These are phyloP conservation scores for Inga leiocalycina DNA, from an alignment of 306 rosid species.

Conservation along the genomic window DNA sequence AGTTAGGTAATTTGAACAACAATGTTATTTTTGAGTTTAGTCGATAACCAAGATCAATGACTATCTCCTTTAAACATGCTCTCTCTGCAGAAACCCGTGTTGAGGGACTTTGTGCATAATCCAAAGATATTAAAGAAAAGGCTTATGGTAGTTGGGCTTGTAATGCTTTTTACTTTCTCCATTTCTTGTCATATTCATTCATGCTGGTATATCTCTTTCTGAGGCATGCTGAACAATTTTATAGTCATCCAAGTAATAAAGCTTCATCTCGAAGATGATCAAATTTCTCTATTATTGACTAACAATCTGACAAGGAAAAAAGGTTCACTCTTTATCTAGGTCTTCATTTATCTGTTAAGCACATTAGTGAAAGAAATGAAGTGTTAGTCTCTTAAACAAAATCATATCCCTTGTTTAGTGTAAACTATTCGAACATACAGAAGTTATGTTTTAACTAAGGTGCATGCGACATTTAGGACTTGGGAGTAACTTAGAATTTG, in stretches of 20 bases:
- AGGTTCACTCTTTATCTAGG: background rate
- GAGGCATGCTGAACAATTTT: conserved; percentile 93
- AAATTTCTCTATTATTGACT: conserved; percentile 60
- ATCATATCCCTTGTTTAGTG: background rate
- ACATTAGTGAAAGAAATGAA: background rate
- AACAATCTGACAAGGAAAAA: background rate
- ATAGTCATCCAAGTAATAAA: conserved; percentile 85
- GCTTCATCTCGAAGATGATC: conserved; percentile 96
- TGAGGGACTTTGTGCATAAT: conserved; percentile 73
- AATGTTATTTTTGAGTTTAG: background rate
- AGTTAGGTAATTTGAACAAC: conserved; percentile 2
- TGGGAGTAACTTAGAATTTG: too few species aligned
- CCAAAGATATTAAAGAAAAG: conserved; percentile 67
- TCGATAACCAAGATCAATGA: background rate
- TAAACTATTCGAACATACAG: too few species aligned
- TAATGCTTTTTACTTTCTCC: conserved; percentile 90
- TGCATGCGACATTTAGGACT: too few species aligned
- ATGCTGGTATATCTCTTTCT: conserved; percentile 93
- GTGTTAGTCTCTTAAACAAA: background rate
- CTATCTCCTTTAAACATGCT: conserved; percentile 29
- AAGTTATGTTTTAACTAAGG: too few species aligned
- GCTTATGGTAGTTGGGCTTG: conserved; percentile 82
- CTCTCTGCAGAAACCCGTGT: conserved; percentile 68
- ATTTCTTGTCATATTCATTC: conserved; percentile 78
- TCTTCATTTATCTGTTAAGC: background rate